Conservation (phyloP, 345 rosid genomes). For the Mallotus nudiflorus region DNA sequence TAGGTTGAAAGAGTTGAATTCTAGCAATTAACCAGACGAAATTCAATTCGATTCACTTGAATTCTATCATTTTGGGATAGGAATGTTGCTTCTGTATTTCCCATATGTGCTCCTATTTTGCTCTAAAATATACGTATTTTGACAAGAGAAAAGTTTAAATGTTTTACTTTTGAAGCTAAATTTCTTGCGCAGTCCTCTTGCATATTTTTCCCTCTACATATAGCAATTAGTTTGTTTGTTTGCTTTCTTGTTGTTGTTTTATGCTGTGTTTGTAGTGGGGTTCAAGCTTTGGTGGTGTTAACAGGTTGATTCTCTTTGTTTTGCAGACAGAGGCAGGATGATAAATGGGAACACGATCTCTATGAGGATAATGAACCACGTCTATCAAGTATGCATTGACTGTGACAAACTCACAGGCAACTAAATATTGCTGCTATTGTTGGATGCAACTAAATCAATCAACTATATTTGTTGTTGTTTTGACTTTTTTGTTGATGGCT, state of each 20-base stretch:
- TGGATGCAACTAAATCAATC: conserved; percentile 36
- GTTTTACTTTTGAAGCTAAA: no score
- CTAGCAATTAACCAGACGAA: no score
- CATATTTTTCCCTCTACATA: no score
- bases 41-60: no score
- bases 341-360: conserved; percentile 99
- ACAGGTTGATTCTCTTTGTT: conserved; percentile 14
- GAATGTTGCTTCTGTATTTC: no score
- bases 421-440: conserved; percentile 35
- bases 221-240: no score
- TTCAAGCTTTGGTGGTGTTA: neutral
- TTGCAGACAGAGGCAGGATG: conserved; percentile 92
- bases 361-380: conserved; percentile 46
- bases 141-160: no score
- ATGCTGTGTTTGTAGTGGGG: neutral
- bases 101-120: no score
- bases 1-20: no score
- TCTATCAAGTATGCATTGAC: conserved; percentile 66
- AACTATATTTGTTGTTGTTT: conserved; percentile 34
- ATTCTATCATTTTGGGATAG: no score
- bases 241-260: neutral
- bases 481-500: conserved; percentile 48
- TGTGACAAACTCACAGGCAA: conserved; percentile 30
- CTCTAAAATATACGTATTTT: no score
- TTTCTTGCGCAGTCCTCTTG: no score